Percentiles rank a stretch among this genome's conserved stretches.
Conservation (phyloP, 371 early-diverging fungal species). For the Rhizopus stolonifer region DNA sequence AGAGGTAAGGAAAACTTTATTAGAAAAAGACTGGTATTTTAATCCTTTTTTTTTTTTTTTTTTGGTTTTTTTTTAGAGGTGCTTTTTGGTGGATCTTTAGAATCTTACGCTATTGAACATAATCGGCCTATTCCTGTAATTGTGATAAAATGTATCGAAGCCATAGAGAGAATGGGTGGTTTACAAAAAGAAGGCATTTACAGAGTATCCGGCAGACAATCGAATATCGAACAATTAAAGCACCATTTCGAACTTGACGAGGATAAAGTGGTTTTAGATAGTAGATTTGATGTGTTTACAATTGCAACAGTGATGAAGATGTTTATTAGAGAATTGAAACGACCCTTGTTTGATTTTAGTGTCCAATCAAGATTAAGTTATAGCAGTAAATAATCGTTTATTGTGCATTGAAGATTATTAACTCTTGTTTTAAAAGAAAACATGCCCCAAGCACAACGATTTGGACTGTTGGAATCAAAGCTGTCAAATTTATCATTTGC, state of each 20-base stretch:
- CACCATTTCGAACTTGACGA: conserved; percentile 57
- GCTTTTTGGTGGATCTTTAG: conserved; percentile 58
- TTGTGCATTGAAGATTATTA: background rate
- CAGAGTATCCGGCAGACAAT: conserved; percentile 67
- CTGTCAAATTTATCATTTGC: conserved; percentile 45
- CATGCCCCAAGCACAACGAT: conserved; percentile 30
- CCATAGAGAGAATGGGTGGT: conserved; percentile 63
- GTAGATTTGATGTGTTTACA: conserved; percentile 53
- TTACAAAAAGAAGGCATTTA: conserved; percentile 71
- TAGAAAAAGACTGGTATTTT: no score
- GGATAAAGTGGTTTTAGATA: conserved; percentile 39
- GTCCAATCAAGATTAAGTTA: conserved; percentile 54
- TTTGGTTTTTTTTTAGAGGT: conserved; percentile 31
- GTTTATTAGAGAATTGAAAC: conserved; percentile 62
- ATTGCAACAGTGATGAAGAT: conserved; percentile 65
- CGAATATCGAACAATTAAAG: conserved; percentile 55
- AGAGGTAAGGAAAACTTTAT: conserved; percentile 32
- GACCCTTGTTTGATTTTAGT: conserved; percentile 59
- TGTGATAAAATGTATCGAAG: conserved; percentile 54
- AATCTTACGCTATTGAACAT: conserved; percentile 45
- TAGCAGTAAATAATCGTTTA: conserved; percentile 38
- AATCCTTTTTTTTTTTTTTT: background rate
- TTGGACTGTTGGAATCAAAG: conserved; percentile 25
- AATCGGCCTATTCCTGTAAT: conserved; percentile 52
- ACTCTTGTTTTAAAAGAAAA: conserved; percentile 4